Evolutionary conservation across 2,329 filamentous ascomycete genomes (phyloP).

Genomic region (Fusarium buharicum): DNA sequence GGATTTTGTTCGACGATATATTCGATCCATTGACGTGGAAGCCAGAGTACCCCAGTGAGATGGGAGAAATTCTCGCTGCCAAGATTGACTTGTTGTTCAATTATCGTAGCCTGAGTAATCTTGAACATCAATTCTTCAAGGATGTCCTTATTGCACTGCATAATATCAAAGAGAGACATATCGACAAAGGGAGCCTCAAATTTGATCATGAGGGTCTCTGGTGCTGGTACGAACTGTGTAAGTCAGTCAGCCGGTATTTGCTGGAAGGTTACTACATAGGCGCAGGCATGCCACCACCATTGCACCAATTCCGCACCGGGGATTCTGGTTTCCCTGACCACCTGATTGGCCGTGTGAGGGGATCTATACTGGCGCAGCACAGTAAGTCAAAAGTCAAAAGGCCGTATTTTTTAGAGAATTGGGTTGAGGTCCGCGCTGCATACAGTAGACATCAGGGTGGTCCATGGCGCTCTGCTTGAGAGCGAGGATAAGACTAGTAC

Average conservation of each 20-base stretch:
- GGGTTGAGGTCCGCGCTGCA: too few relatives aligned
- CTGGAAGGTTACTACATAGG: too few relatives aligned
- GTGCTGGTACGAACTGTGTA: conserved; percentile 9
- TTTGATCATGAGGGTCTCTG: neutral
- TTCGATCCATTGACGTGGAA: neutral
- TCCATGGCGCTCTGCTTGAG: too few relatives aligned
- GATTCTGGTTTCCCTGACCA: too few relatives aligned
- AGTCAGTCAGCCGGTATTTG: neutral
- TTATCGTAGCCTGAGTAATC: neutral
- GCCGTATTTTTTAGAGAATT: too few relatives aligned
- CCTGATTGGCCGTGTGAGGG: too few relatives aligned
- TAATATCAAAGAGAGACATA: neutral
- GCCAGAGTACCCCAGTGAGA: neutral
- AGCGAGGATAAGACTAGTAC: too few relatives aligned
- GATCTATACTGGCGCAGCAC: too few relatives aligned
- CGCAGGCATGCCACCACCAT: too few relatives aligned
- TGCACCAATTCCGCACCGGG: too few relatives aligned
- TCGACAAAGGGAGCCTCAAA: neutral
- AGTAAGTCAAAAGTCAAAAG: too few relatives aligned
- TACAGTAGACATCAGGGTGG: too few relatives aligned
- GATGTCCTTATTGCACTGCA: neutral
- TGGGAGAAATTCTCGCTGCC: conserved; percentile 1
- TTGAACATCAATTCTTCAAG: neutral
- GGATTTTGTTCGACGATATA: neutral
- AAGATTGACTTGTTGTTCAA: conserved; percentile 10